Base-by-base conservation (phyloP, 2,329 filamentous ascomycete species). In the Talaromyces sp. region DNA sequence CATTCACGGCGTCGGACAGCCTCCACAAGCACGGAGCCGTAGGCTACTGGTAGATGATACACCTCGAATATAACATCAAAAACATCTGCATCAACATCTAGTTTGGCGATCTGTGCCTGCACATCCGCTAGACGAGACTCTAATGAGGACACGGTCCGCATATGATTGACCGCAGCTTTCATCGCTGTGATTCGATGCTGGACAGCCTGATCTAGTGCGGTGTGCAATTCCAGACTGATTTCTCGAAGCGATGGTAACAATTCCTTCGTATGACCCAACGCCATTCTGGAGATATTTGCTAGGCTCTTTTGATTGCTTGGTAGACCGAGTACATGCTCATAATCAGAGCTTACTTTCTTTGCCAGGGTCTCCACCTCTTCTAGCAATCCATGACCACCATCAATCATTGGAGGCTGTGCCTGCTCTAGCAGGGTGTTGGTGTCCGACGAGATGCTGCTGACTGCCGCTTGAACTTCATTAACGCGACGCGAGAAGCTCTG, bases 11-110 rank as follows among this genome's bases (percentile, higher is more conserved):
- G 88, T 65, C 91, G 87, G 47, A 97, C 87, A 16, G 92, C 90
- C 77, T 99, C 95, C 3, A 92, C 86, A 22, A 96, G 82, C 65
- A 97, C 90, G 2, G 93, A 93, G 0, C 93, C 93, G 75, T 98
- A 99, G 71, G 96, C 88, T 64, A 90, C 89, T 0, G 95, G 95
- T 35, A 98, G 84, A 68, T 93, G 88, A 50, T 93, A 89, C 41
- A 97, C 89, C 24, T 92, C 83, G 19, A 89, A 88, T 24, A 99
- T 83, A 47, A 91, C 86, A 68, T 96, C 90, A 74, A 97, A 93
- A 0, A 90, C 89, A 37, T 91, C 87, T 54, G 91, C 90, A 66
- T 95, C 90, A 58, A 90, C 86, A 8, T 90, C 87, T 52, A 97
- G 79, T 2, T 85, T 83, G 63, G 87, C 87, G 66, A 97, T 88